Base-by-base conservation (phyloP, 2,329 filamentous ascomycete genomes). In the Domatiomyces globalis region DNA sequence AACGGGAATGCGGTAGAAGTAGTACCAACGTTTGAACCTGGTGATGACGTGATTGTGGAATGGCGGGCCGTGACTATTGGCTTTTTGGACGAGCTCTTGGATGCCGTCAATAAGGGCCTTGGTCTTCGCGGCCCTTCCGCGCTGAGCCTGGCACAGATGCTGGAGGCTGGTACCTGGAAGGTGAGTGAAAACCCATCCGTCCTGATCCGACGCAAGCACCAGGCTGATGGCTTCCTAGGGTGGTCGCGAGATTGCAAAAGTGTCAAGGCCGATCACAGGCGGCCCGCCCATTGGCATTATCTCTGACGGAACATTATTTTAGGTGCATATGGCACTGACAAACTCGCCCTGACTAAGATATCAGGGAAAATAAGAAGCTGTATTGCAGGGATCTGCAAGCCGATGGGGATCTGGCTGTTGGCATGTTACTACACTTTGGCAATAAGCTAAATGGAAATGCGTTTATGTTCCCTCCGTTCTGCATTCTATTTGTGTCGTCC, bases 121-220 rank as follows among this genome's bases (percentile, higher is more conserved):
- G 80, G 78, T 51, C 69, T 95, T 43, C 75, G 73, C 6, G 87
- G 85, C 2, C 72, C 79, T 39, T 80, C 90, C 58, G 74, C 75
- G 60, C 70, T 98, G 65, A 85, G 74, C 43, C 69, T 96, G 59
- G 81, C 89, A 5, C 92, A 98, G 67, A 80, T 98, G 72, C 75
- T 98, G 17, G 92, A 96, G 68, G 92, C 90, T 12, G 92, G 92
- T 49, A 94, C 87, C 64, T 98, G 92, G 90, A 96, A 96, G 85
- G 89, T 92, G 68, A 70, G 79, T 61, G 52, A 18, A 25, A 42
- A 15, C 20, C 4, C 15, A 19, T 47, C 7, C 12, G 6, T 20
- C 5, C 5, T 51, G 43, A 46, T 7, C 20, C 17, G 46, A 15
- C 9, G 15, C 15, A 39, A 5, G 12, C 33, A 10, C 5, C 12